phyloP scores from a whole-genome alignment of 768 basidiomycete genomes.

The Chalciporus chontae region DNA sequence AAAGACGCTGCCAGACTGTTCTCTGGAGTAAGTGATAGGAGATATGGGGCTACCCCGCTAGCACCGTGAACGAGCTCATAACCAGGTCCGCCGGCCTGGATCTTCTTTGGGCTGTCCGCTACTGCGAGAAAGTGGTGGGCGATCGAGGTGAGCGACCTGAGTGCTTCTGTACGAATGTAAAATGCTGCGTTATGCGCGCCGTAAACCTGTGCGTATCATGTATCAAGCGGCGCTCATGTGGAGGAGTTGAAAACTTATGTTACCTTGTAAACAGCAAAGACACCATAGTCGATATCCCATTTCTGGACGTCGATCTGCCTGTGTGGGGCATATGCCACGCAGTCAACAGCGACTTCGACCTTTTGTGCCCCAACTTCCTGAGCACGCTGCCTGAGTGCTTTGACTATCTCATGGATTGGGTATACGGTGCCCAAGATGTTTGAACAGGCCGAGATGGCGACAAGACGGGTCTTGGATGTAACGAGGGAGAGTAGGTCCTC shows the following conservation, averaged over 20 bases:
- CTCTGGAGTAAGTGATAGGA: conserved; percentile 53
- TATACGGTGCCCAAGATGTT: conserved; percentile 70
- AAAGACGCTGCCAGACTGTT: conserved; percentile 50
- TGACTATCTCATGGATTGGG: conserved; percentile 55
- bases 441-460: conserved; percentile 72
- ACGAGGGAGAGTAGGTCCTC: conserved; percentile 61
- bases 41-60: conserved; percentile 59
- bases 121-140: conserved; percentile 68
- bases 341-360: conserved; percentile 69
- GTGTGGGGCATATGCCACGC: conserved; percentile 78
- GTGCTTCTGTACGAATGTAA: conserved; percentile 50
- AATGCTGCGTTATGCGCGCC: conserved; percentile 69
- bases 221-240: neutral
- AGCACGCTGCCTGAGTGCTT: conserved; percentile 49
- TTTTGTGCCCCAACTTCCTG: conserved; percentile 50
- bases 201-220: conserved; percentile 49
- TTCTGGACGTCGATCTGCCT: conserved; percentile 64
- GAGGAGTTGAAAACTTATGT: neutral
- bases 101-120: conserved; percentile 48
- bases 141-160: conserved; percentile 52
- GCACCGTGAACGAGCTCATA: conserved; percentile 67
- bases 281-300: conserved; percentile 76
- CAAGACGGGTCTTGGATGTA: conserved; percentile 60
- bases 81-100: conserved; percentile 71
- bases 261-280: conserved; percentile 77